Base-by-base conservation (phyloP, 2,329 filamentous ascomycete genomes). In the Penicillium sp. region DNA sequence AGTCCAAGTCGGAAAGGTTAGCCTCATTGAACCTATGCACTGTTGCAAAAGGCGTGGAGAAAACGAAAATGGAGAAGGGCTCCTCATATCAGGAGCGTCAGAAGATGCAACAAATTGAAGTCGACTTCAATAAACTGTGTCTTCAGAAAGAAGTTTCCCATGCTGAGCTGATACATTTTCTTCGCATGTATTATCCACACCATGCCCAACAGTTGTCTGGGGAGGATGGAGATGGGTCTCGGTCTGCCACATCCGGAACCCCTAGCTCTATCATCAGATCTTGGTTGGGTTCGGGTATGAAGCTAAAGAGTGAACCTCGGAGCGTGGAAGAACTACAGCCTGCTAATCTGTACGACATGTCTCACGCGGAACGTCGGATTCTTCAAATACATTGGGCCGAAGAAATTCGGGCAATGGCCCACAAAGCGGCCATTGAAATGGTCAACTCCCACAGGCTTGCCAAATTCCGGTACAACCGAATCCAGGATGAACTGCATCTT, bases 1-100 rank as follows among this genome's bases (percentile, higher is more conserved):
- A 78, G 15, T 85, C 80, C 1, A 83, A 85, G 55, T 85, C 83
- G 0, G 77, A 82, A 27, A 61, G 70, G 1, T 69, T 89, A 0
- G 64, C 79, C 8, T 64, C 65, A 0, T 66, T 81, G n/a, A 86
- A 83, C 52, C 75, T 89, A 6, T 72, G 77, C 0, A 55, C 60
- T 0, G 53, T 70, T 22, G 49, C 53, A 7, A 48, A 53, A 25
- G 75, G 67, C n/a, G 55, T 67, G 0, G 77, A 81, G 56, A 77
- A 70, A 25, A 57, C 54, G 0, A 60, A 63, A 0, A 25, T 73
- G 1, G 76, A 71, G 49, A 60, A 70, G 3, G 47, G 58, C 1
- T 62, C 63, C 7, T 54, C 62, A 2, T 50, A 37, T 9, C 52
- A 50, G 6, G 37, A 62, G 4, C 45, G 55, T 14, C 14, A 26